These are phyloP conservation scores for Metschnikowia orientalis DNA, from an alignment of 805 yeast genomes.

Conservation along the genomic window DNA sequence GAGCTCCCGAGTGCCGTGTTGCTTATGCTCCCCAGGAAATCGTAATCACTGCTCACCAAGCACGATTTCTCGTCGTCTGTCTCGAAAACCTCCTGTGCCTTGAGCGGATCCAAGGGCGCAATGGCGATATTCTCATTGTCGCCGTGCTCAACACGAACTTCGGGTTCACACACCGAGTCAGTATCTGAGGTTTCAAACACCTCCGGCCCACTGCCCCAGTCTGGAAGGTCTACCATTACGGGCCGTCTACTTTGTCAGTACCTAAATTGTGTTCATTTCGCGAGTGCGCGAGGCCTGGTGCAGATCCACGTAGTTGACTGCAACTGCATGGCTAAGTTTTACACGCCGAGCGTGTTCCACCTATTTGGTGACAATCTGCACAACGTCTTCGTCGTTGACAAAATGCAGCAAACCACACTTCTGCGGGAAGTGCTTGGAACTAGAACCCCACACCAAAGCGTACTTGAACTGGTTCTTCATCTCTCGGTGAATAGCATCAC, in stretches of 20 bases:
- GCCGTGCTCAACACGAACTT: slow-evolving; percentile 7
- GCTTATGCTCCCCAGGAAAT: slow-evolving; percentile 35
- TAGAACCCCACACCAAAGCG: slow-evolving; percentile 95
- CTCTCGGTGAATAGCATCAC: slow-evolving; percentile 89
- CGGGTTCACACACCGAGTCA: slow-evolving; percentile 29
- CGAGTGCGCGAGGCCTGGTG: too few species aligned
- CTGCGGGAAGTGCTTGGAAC: slow-evolving; percentile 93
- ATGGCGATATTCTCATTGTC: slow-evolving; percentile 15
- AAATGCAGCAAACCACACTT: slow-evolving; percentile 86
- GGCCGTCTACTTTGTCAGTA: not conserved
- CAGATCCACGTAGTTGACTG: too few species aligned
- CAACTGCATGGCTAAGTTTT: too few species aligned
- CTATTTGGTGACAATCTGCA: slow-evolving; percentile 81
- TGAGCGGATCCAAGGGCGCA: slow-evolving; percentile 7
- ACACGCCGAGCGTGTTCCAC: too few species aligned
- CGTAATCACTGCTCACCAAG: slow-evolving; percentile 24
- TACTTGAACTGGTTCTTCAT: slow-evolving; percentile 89
- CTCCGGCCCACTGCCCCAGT: slow-evolving; percentile 20
- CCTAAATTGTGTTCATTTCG: too few species aligned
- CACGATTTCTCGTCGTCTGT: slow-evolving; percentile 13
- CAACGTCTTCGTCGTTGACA: slow-evolving; percentile 91
- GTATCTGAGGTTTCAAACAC: slow-evolving; percentile 47
- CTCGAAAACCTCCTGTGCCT: slow-evolving; percentile 23
- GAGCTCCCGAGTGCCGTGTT: slow-evolving; percentile 5
- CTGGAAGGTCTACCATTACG: slow-evolving; percentile 9